A percentile compares a stretch with the other conserved stretches of the same genome.
Conservation (phyloP, 495 filamentous ascomycete species). For the Penicillium ucsense region DNA sequence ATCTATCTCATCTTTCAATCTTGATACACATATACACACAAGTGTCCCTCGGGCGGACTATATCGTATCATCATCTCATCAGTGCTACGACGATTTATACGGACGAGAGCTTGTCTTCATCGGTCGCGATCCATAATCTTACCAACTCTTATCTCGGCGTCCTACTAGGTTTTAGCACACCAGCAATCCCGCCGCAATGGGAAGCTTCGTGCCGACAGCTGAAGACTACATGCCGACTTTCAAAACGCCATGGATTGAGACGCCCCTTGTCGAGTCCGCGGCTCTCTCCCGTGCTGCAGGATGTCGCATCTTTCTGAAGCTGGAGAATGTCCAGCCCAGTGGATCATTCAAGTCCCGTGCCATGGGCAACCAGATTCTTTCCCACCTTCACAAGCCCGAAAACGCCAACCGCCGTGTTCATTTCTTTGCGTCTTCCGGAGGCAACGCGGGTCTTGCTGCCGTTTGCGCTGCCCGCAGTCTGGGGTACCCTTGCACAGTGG, state of each 20-base stretch:
- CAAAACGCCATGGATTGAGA: slow-evolving; percentile 57
- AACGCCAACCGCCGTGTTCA: slow-evolving; percentile 40
- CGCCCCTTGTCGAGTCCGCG: slow-evolving; percentile 60
- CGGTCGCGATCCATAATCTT: no score
- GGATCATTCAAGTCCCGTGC: slow-evolving; percentile 94
- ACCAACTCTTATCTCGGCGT: no score
- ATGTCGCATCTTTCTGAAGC: slow-evolving; percentile 80
- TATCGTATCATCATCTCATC: no score
- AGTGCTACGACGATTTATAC: no score
- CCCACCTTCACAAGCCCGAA: slow-evolving; percentile 38
- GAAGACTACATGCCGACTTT: slow-evolving; percentile 23
- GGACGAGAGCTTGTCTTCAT: no score
- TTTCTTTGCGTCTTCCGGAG: slow-evolving; percentile 83
- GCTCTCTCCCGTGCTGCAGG: slow-evolving; percentile 61
- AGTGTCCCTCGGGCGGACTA: no score
- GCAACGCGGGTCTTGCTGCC: slow-evolving; percentile 88
- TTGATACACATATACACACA: no score
- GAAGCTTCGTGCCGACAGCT: slow-evolving; percentile 23
- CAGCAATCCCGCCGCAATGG: slow-evolving; percentile 16
- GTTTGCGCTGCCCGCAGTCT: slow-evolving; percentile 65
- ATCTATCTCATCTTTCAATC: no score
- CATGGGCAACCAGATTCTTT: slow-evolving; percentile 70
- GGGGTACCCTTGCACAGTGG: slow-evolving; percentile 68
- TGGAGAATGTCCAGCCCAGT: slow-evolving; percentile 86
- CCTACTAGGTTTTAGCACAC: background rate